Percentiles rank a stretch among this genome's conserved stretches.
These are phyloP conservation scores for Phytophthora boehmeriae DNA, from an alignment of 352 stramenopile genomes.

Conservation along the genomic window DNA sequence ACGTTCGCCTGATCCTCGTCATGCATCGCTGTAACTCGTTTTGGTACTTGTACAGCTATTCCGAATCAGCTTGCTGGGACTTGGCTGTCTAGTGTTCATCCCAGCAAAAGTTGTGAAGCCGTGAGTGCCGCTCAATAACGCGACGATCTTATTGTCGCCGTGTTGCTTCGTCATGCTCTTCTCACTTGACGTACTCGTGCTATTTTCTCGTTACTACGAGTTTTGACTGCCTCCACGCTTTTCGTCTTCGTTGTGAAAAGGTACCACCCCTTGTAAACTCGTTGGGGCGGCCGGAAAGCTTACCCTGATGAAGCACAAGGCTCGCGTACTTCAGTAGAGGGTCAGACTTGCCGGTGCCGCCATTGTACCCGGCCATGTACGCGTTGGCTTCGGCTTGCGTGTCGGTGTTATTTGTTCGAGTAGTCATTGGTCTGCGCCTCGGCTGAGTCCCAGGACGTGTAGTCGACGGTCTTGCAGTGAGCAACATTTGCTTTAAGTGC, in stretches of 20 bases:
- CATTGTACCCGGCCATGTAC: slow-evolving; percentile 9
- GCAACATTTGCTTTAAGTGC: too few relatives aligned
- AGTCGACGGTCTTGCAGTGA: slow-evolving; percentile 1
- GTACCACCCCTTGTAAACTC: too few relatives aligned
- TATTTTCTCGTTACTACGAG: slow-evolving; percentile 20
- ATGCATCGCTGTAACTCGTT: slow-evolving; percentile 19
- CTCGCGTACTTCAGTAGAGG: background rate
- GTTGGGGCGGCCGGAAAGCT: too few relatives aligned
- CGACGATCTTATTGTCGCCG: slow-evolving; percentile 15
- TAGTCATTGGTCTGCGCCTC: slow-evolving; percentile 8
- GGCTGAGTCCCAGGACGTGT: slow-evolving; percentile 11
- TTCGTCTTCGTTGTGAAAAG: too few relatives aligned
- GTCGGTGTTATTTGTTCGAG: slow-evolving; percentile 14
- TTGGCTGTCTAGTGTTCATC: slow-evolving; percentile 17
- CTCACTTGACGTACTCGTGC: slow-evolving; percentile 22
- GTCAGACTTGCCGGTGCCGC: slow-evolving; percentile 1
- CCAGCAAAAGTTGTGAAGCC: slow-evolving; percentile 4
- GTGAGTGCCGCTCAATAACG: slow-evolving; percentile 8
- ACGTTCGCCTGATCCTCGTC: slow-evolving; percentile 1
- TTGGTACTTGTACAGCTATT: slow-evolving; percentile 18
- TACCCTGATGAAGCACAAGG: too few relatives aligned
- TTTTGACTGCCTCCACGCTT: too few relatives aligned
- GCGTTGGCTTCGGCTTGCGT: slow-evolving; percentile 12
- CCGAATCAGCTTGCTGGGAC: slow-evolving; percentile 21
- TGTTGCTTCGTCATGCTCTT: slow-evolving; percentile 23